Evolutionary conservation across 148 eudicot genomes (phyloP).

Genomic region (Spergularia bocconei): DNA sequence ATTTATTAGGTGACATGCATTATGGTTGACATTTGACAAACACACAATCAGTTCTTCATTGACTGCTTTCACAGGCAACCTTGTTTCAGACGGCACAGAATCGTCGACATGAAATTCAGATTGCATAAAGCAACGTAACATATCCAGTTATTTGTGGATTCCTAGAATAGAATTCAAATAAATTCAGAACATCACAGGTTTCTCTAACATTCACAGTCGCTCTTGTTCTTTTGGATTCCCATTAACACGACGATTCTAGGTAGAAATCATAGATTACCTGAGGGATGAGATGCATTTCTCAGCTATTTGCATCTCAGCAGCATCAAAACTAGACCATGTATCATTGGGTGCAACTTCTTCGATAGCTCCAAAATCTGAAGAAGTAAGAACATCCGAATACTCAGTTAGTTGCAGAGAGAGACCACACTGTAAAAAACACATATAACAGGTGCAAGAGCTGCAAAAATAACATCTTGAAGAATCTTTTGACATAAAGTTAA

Average conservation of each 20-base stretch:
- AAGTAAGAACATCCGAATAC: background rate
- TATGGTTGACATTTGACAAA: no score
- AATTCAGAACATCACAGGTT: no score
- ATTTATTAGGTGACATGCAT: no score
- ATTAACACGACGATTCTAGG: background rate
- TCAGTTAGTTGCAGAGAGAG: background rate
- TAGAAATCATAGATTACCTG: constrained; percentile 37
- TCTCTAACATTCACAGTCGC: no score
- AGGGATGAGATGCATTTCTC: constrained; percentile 38
- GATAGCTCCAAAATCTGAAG: constrained; percentile 53
- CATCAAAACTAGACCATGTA: constrained; percentile 62
- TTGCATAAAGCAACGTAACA: no score
- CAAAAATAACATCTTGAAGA: background rate
- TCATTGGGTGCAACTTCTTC: constrained; percentile 41
- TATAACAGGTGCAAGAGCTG: background rate
- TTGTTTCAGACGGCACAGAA: no score
- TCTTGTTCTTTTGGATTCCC: background rate
- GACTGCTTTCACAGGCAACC: no score
- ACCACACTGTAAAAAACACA: background rate
- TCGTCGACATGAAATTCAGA: no score
- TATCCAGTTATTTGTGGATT: no score
- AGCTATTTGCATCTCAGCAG: constrained; percentile 45
- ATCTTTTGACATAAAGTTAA: background rate
- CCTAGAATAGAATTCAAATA: no score
- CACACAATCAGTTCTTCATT: no score